Evolutionary conservation across 257 asterid species (phyloP), one percentile per base, ranked within the genome.

Genomic region (Salvia rosmarinus): DNA sequence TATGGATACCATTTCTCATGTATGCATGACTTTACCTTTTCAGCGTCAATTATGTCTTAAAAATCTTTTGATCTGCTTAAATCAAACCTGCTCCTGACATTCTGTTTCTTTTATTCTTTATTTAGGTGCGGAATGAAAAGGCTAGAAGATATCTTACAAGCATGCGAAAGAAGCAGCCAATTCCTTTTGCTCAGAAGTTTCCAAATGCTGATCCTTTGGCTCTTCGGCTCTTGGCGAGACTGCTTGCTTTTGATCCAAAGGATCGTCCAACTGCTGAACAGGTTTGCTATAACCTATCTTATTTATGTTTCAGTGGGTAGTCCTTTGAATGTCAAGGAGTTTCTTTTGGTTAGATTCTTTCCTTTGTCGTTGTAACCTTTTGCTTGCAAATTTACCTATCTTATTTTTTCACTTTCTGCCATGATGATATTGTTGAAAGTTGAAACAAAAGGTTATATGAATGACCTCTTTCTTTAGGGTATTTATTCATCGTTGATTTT

Each of bases 221-320:
- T 49, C 82, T 89, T 49, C 82, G 83, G 64, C 85, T 89, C n/a
- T 73, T 91, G 79, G 91, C 87, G 82, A 87, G 84, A 70, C 70
- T 91, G 60, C 89, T 91, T 55, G 95, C 97, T 50, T 91, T 91
- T 72, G 96, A 91, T 70, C 95, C 96, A 16, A 91, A 91, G 84
- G 95, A 89, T 73, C 87, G 97, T 71, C 95, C 91, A 70, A 87
- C 91, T 74, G 96, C 95, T 71, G 93, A 82, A 82, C 89, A 91
- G 96, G 96, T 91, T 71, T 52, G 77, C 52, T 75, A 60, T 70
- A 32, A 13, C 72, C 28, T 56, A 40, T 23, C 20, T 37, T 4
- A 9, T 7, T 57, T 61, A 28, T 34, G 2, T 64, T 14, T 58
- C 44, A 21, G 9, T 64, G 49, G 44, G 28, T 49, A 69, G 44